Evolutionary conservation across 768 basidiomycete species (phyloP), one percentile per base, ranked within the genome.

Genomic region (Termitomyces sp.): DNA sequence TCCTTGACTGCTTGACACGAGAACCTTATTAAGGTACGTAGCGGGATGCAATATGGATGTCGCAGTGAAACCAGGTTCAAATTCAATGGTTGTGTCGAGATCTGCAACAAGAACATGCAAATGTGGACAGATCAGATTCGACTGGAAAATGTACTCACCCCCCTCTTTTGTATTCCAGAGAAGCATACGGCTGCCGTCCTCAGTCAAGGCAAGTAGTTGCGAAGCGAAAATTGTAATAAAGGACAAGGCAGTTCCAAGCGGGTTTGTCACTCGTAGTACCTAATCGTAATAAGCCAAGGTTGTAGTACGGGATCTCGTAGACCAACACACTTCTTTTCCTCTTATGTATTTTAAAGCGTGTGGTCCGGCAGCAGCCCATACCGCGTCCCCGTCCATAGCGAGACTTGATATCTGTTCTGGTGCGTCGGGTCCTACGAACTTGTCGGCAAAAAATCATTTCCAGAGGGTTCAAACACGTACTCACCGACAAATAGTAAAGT

Each of bases 1-100:
- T 4, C 97, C 97, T 70, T 95, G 81, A 57, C 76, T 81, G 65
- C 93, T 91, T 3, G 88, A 85, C 12, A 98, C 83, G 1, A 98
- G 78, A 0, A 98, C 79, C 75, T 99, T 99, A 78, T 99, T 98
- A 53, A 99, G 72, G 72, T 98, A 98, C 13, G 97, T 98, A 1
- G 94, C 88, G 2, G 97, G 97, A 69, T 99, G 97, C 6, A 97
- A 78, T 45, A 97, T 76, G 30, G 79, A 80, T 5, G 85, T 89
- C n/a, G 95, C 95, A 1, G 87, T 88, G 71, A 98, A 98, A 20
- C 82, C 85, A 7, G 82, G 67, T 51, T 94, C 90, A 66, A 99
- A 96, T 45, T 85, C 79, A 50, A 98, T 83, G 3, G 83, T 83
- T 4, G 81, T 77, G 52, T 87, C 79, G 31, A 91, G 70, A 53